Evolutionary conservation across 805 yeast genomes (phyloP), one percentile per base, ranked within the genome.

Genomic region (Yarrowia alimentaria): DNA sequence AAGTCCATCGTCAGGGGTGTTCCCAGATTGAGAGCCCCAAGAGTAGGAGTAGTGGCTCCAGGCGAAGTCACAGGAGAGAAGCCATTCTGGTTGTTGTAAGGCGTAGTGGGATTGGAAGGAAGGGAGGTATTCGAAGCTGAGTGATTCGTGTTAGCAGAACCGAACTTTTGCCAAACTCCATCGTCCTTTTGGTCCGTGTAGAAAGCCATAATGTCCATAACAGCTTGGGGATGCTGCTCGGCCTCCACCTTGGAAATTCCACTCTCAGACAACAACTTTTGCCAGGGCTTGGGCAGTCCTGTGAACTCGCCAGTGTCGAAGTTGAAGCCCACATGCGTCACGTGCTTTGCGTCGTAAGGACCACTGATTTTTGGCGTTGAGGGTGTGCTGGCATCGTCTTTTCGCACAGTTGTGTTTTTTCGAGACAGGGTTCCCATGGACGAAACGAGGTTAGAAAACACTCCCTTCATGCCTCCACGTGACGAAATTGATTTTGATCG

Each of bases 211-310:
- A 87, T 88, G 62, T 88, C 95, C 76, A 83, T 83, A 4, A 91
- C 94, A 0, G 96, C 97, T 65, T 88, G 94, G 2, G 97, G 96
- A 64, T 93, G 89, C 58, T 83, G 85, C 60, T 84, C 82, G 63
- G 89, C 96, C 60, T 93, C 99, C 51, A 78, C 81, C 57, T 79
- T 81, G 6, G 95, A 77, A 42, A 93, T 86, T 32, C 98, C 98
- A 61, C 87, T 83, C 7, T 93, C 91, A 9, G 83, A 77, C 53
- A 93, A 72, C 16, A 90, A 72, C 55, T 78, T 76, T 57, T 88
- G 91, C 98, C 99, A 93, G 61, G 87, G 95, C 20, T 80, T 82
- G 1, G 99, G 99, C 37, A 93, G 72, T 1, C 97, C 98, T 1
- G 90, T 85, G 62, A 84, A 91, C 52, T 86, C 82, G 11, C 96